Percentiles rank a stretch among this genome's conserved stretches.
Conservation (phyloP, 1,139 yeast species). For the Zygotorulaspora mrakii region DNA sequence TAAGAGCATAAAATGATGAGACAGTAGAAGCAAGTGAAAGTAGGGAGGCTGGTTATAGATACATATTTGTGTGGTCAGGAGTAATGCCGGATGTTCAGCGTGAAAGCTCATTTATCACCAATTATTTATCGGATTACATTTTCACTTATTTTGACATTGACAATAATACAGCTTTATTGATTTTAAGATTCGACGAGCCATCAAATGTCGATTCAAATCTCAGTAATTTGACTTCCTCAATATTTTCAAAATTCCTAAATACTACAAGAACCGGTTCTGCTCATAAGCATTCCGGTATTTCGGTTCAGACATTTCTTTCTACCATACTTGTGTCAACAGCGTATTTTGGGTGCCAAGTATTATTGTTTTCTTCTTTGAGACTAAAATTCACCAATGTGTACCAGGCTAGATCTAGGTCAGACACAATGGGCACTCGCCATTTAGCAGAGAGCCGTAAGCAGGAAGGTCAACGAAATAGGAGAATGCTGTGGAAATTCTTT, state of each 20-base stretch:
- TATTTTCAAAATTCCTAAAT: constrained; percentile 44
- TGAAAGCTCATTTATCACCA: constrained; percentile 5
- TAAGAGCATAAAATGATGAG: not conserved
- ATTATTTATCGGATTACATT: constrained; percentile 18
- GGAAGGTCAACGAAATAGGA: too few species aligned
- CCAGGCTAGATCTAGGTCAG: constrained; percentile 51
- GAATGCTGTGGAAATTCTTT: not conserved
- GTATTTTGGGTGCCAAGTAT: constrained; percentile 50
- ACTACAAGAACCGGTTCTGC: constrained; percentile 56
- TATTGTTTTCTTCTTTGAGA: constrained; percentile 51
- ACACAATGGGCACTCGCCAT: constrained; percentile 37
- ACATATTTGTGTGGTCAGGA: not conserved
- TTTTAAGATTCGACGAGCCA: constrained; percentile 18
- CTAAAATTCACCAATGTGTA: constrained; percentile 48
- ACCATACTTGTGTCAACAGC: constrained; percentile 50
- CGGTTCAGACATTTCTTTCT: constrained; percentile 46
- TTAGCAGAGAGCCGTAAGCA: too few species aligned
- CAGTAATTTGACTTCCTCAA: constrained; percentile 17
- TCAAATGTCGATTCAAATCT: constrained; percentile 10
- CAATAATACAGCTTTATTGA: constrained; percentile 20
- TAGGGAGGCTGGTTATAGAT: not conserved
- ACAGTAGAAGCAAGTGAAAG: not conserved
- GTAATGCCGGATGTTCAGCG: not conserved
- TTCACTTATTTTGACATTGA: constrained; percentile 22
- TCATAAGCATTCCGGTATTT: constrained; percentile 41